Evolutionary conservation across 1,139 yeast species (phyloP).

Genomic region (Yamadazyma diospyri): DNA sequence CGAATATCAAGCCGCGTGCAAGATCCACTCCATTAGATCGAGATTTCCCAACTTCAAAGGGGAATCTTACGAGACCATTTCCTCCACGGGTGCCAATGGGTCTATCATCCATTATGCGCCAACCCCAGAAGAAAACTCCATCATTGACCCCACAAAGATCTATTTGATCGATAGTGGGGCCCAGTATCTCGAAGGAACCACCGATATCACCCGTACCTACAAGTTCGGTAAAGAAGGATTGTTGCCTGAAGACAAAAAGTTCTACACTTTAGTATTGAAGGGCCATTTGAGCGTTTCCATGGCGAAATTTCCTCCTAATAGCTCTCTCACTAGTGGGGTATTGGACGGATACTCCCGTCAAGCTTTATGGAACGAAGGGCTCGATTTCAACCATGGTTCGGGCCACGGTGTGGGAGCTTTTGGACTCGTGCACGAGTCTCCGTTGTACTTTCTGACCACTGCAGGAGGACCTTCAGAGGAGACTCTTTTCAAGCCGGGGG

Average conservation of each 20-base stretch:
- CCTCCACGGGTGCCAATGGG: slow-evolving; percentile 53
- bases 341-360: slow-evolving; percentile 50
- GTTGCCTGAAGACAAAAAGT: slow-evolving; percentile 29
- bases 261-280: slow-evolving; percentile 50
- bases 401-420: slow-evolving; percentile 61
- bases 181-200: slow-evolving; percentile 57
- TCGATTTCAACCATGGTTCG: slow-evolving; percentile 55
- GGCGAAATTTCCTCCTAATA: slow-evolving; percentile 46
- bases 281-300: slow-evolving; percentile 55
- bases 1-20: slow-evolving; percentile 44
- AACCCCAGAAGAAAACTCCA: slow-evolving; percentile 32
- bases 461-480: slow-evolving; percentile 31
- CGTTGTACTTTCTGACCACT: slow-evolving; percentile 44
- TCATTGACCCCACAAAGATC: slow-evolving; percentile 40
- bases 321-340: slow-evolving; percentile 37
- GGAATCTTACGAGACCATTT: slow-evolving; percentile 51
- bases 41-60: slow-evolving; percentile 48
- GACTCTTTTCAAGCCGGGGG: slow-evolving; percentile 42
- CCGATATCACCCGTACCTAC: slow-evolving; percentile 55
- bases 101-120: slow-evolving; percentile 58
- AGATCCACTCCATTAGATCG: slow-evolving; percentile 38
- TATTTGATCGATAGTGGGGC: slow-evolving; percentile 54
- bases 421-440: slow-evolving; percentile 56
- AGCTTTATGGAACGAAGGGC: slow-evolving; percentile 52
- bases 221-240: slow-evolving; percentile 33